Evolutionary conservation across 768 basidiomycete genomes (phyloP).

Genomic region (Termitomyces sp.): DNA sequence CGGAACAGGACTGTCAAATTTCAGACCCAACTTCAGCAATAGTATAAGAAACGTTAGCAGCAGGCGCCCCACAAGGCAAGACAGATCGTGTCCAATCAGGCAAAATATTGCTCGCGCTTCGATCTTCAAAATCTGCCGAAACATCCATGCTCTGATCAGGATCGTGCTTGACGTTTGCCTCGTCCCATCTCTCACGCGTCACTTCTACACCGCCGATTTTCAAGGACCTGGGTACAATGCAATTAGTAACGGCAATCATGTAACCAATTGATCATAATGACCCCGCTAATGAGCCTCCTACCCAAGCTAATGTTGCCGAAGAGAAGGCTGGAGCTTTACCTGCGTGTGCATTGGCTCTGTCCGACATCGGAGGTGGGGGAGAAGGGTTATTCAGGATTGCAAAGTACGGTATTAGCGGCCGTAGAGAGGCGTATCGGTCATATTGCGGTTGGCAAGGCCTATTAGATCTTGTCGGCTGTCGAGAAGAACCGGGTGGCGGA

Average conservation of each 20-base stretch:
- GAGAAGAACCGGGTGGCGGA: conserved; percentile 24
- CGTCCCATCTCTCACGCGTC: conserved; percentile 82
- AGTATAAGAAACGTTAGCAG: conserved; percentile 29
- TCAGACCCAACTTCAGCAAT: conserved; percentile 16
- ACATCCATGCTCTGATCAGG: conserved; percentile 34
- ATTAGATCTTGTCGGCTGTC: conserved; percentile 30
- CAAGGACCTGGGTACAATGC: conserved; percentile 46
- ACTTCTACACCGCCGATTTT: conserved; percentile 87
- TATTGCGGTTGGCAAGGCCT: conserved; percentile 42
- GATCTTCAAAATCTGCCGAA: conserved; percentile 26
- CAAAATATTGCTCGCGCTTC: conserved; percentile 38
- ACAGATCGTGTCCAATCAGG: conserved; percentile 80
- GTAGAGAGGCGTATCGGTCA: conserved; percentile 71
- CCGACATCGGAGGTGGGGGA: conserved; percentile 44
- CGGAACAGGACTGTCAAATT: conserved; percentile 7
- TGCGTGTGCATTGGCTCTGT: conserved; percentile 52
- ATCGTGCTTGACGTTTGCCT: conserved; percentile 45
- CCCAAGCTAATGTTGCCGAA: conserved; percentile 80
- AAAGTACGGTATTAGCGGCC: conserved; percentile 65
- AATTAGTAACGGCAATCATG: background rate
- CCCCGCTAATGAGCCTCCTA: conserved; percentile 92
- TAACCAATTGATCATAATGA: conserved; percentile 30
- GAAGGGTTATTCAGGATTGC: conserved; percentile 83
- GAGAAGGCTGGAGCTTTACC: conserved; percentile 88
- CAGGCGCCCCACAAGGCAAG: conserved; percentile 59